phyloP scores from a whole-genome alignment of 176 grass and related monocot species.

The Carex myosuroides region DNA sequence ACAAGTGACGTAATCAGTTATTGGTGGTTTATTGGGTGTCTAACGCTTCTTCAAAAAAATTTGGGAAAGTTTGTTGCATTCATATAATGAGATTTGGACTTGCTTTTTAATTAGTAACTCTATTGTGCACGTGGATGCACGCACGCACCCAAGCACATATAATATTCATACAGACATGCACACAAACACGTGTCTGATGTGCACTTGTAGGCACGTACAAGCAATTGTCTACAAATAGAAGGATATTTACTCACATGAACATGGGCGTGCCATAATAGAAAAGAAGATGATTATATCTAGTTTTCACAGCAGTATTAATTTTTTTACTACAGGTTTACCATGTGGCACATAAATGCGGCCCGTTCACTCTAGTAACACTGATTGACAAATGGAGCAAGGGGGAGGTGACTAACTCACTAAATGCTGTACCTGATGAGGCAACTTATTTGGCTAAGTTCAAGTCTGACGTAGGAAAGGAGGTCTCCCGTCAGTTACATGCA shows the following conservation, averaged over 20 bases:
- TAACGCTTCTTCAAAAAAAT: not conserved
- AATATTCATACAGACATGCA: not conserved
- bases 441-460: constrained; percentile 37
- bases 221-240: not conserved
- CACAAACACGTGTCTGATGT: not conserved
- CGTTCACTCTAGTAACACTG: constrained; percentile 69
- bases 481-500: constrained; percentile 63
- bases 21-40: not conserved
- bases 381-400: constrained; percentile 68
- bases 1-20: not conserved
- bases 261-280: not conserved
- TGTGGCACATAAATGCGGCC: constrained; percentile 62
- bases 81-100: not conserved
- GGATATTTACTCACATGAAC: not conserved
- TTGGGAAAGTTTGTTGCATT: not conserved
- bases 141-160: not conserved
- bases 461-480: constrained; percentile 43
- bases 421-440: constrained; percentile 31
- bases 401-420: constrained; percentile 22
- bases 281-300: not conserved
- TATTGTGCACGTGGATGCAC: not conserved
- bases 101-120: not conserved
- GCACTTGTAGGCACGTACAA: too few relatives aligned
- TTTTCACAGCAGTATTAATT: not conserved
- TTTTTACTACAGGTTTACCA: constrained; percentile 65